Percentiles rank a stretch among this genome's conserved stretches.
Evolutionary conservation across 2,329 filamentous ascomycete species (phyloP).

Genomic region (Cladosporium sp.): DNA sequence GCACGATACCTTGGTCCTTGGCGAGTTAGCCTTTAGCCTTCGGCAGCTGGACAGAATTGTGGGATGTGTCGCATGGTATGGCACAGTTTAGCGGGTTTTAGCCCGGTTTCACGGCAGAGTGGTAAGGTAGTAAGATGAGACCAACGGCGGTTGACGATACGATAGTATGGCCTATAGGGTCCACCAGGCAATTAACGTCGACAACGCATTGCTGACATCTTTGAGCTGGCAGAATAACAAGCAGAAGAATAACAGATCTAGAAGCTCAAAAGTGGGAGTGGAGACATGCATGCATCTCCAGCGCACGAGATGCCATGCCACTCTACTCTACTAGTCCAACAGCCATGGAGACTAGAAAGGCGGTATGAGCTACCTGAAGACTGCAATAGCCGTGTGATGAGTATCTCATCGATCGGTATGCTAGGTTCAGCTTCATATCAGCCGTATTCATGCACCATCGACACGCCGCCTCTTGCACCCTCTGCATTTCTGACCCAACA

Average conservation of each 20-base stretch:
- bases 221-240: background rate
- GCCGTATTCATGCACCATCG: background rate
- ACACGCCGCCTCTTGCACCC: background rate
- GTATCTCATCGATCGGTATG: background rate
- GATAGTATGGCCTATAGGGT: background rate
- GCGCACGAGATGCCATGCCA: background rate
- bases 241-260: background rate
- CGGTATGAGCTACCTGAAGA: background rate
- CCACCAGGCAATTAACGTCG: background rate
- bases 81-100: conserved; percentile 12
- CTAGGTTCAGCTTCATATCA: background rate
- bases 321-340: background rate
- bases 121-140: background rate
- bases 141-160: background rate
- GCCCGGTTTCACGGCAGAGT: conserved; percentile 15
- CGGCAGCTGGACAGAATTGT: conserved; percentile 19
- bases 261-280: background rate
- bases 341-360: background rate
- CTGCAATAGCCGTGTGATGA: background rate
- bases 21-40: conserved; percentile 19
- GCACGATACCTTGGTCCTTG: conserved; percentile 15
- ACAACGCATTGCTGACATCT: background rate
- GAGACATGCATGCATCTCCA: background rate
- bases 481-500: background rate
- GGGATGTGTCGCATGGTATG: conserved; percentile 17